Percentiles rank a stretch among this genome's conserved stretches.
Conservation (phyloP, 2,329 filamentous ascomycete genomes). For the Neopestalotiopsis clavispora region DNA sequence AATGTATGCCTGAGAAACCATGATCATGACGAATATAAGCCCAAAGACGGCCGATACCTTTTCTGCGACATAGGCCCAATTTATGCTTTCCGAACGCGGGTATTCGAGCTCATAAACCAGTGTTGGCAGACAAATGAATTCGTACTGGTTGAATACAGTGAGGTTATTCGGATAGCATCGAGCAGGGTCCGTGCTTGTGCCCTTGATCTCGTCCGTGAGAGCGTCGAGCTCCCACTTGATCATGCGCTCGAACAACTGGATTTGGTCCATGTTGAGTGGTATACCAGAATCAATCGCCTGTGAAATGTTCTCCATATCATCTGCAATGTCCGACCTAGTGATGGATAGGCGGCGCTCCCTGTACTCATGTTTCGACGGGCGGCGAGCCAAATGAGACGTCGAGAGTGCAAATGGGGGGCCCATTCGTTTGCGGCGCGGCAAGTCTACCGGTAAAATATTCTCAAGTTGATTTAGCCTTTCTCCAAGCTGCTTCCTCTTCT, state of each 20-base stretch:
- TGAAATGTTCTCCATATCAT: conserved; percentile 65
- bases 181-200: conserved; percentile 57
- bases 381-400: conserved; percentile 48
- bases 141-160: conserved; percentile 66
- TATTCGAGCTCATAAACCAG: conserved; percentile 82
- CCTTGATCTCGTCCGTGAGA: conserved; percentile 67
- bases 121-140: conserved; percentile 77
- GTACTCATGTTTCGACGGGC: conserved; percentile 45
- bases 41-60: conserved; percentile 74
- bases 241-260: conserved; percentile 66
- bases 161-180: conserved; percentile 73
- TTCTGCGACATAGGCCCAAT: conserved; percentile 77
- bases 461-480: conserved; percentile 62
- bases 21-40: conserved; percentile 78
- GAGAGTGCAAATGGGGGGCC: conserved; percentile 46
- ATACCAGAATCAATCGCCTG: conserved; percentile 64
- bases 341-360: conserved; percentile 48
- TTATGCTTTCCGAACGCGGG: conserved; percentile 68
- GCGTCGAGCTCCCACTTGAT: conserved; percentile 71
- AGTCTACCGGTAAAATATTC: conserved; percentile 49
- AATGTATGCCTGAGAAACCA: conserved; percentile 77
- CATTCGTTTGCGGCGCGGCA: conserved; percentile 45
- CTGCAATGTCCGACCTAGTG: conserved; percentile 32
- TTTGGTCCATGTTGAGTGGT: conserved; percentile 65
- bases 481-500: conserved; percentile 50